phyloP scores from a whole-genome alignment of 495 filamentous ascomycete species.

The Penicillium lagena region DNA sequence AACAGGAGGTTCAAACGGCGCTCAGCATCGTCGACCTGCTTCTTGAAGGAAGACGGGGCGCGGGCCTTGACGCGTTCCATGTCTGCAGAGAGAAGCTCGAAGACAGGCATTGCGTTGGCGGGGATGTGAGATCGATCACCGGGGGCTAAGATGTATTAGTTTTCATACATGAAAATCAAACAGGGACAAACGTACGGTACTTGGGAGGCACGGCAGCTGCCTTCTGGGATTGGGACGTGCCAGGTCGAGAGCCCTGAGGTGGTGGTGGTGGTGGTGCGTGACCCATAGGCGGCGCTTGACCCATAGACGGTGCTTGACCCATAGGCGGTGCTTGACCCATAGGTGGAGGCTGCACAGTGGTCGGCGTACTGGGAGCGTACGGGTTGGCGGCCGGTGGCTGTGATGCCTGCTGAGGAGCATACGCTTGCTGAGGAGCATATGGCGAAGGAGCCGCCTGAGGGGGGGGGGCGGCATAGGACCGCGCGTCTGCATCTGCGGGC shows the following conservation, averaged over 20 bases:
- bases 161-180: neutral
- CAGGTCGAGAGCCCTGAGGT: constrained; percentile 39
- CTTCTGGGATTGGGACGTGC: constrained; percentile 44
- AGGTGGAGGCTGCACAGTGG: constrained; percentile 30
- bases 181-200: constrained; percentile 52
- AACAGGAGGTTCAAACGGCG: constrained; percentile 87
- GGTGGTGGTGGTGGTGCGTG: constrained; percentile 32
- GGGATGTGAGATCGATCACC: constrained; percentile 93
- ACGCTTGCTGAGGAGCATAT: constrained; percentile 49
- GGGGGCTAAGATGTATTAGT: constrained; percentile 40
- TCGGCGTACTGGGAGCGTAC: constrained; percentile 39
- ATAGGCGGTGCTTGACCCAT: constrained; percentile 31
- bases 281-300: neutral
- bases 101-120: constrained; percentile 63
- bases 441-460: constrained; percentile 49
- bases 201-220: constrained; percentile 47
- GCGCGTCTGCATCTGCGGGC: constrained; percentile 35
- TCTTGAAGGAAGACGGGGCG: constrained; percentile 74
- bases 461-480: constrained; percentile 42
- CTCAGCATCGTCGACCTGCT: constrained; percentile 86
- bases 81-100: constrained; percentile 72
- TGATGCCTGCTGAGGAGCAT: constrained; percentile 29
- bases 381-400: constrained; percentile 33
- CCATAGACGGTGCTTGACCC: constrained; percentile 20
- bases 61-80: constrained; percentile 81